phyloP scores from a whole-genome alignment of 2,329 filamentous ascomycete species.

The Beauveria caledonica region DNA sequence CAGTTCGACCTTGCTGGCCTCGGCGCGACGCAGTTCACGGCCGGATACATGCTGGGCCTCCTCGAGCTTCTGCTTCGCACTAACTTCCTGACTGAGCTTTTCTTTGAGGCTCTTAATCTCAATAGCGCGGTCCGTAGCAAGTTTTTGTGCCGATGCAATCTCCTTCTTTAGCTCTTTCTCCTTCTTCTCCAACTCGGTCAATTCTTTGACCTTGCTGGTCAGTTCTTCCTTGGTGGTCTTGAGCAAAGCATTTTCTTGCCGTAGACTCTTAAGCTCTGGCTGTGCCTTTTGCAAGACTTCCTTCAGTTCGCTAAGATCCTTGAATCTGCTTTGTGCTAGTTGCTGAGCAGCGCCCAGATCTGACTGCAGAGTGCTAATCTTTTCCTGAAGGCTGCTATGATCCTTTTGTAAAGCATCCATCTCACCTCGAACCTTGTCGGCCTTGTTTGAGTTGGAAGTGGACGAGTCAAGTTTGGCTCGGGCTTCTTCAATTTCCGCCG shows the following conservation, averaged over 20 bases:
- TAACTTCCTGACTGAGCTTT: constrained; percentile 67
- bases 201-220: constrained; percentile 44
- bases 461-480: constrained; percentile 58
- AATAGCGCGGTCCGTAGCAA: constrained; percentile 62
- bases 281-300: constrained; percentile 78
- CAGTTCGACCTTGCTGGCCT: constrained; percentile 72
- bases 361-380: constrained; percentile 62
- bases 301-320: constrained; percentile 73
- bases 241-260: constrained; percentile 67
- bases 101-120: constrained; percentile 74
- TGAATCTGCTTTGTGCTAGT: constrained; percentile 79
- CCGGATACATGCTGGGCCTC: constrained; percentile 67
- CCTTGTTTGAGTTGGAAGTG: constrained; percentile 31
- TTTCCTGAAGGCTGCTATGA: constrained; percentile 61
- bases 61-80: constrained; percentile 64
- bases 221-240: constrained; percentile 72
- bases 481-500: constrained; percentile 53
- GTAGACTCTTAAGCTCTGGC: constrained; percentile 71
- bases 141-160: constrained; percentile 59
- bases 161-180: constrained; percentile 78
- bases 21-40: constrained; percentile 68
- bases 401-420: constrained; percentile 47
- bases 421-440: constrained; percentile 51
- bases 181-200: constrained; percentile 69
- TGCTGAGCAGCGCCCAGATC: constrained; percentile 82